Percentiles rank a stretch among this genome's conserved stretches.
phyloP scores from a whole-genome alignment of 805 yeast species.

The Debaryomyces prosopidis region DNA sequence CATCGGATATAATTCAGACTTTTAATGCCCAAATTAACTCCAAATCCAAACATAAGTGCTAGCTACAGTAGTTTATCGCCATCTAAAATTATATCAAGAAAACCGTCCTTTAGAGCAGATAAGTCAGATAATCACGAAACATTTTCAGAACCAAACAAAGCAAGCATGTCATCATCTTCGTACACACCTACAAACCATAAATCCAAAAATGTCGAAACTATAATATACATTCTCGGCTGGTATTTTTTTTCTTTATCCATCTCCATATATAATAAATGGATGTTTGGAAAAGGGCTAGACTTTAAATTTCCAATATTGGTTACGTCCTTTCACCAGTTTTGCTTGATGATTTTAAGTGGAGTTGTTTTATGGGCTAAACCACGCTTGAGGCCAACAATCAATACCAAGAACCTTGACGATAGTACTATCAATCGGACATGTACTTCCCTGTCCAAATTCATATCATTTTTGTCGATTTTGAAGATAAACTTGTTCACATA shows the following conservation, averaged over 20 bases:
- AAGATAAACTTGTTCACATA: conserved; percentile 29
- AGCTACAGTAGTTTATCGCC: too few species aligned
- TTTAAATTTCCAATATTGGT: conserved; percentile 82
- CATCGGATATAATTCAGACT: too few species aligned
- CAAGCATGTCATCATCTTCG: too few species aligned
- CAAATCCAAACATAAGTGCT: too few species aligned
- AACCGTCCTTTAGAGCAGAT: not conserved
- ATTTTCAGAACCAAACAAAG: too few species aligned
- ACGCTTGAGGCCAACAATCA: conserved; percentile 41
- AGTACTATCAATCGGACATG: not conserved
- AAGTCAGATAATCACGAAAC: not conserved
- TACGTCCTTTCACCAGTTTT: conserved; percentile 82
- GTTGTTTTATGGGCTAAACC: conserved; percentile 48
- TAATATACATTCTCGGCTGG: conserved; percentile 56
- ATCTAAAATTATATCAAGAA: not conserved
- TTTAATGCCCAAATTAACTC: too few species aligned
- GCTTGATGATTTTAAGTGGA: conserved; percentile 57
- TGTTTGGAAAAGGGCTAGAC: conserved; percentile 83
- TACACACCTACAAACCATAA: too few species aligned
- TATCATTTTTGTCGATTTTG: conserved; percentile 19
- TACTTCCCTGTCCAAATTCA: conserved; percentile 3
- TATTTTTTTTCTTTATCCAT: conserved; percentile 67
- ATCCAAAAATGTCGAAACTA: conserved; percentile 17
- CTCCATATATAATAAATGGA: conserved; percentile 92
- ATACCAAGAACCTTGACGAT: not conserved